A percentile compares a stretch with the other conserved stretches of the same genome.
phyloP scores from a whole-genome alignment of 2,329 filamentous ascomycete genomes.

The Aureobasidium sp. region DNA sequence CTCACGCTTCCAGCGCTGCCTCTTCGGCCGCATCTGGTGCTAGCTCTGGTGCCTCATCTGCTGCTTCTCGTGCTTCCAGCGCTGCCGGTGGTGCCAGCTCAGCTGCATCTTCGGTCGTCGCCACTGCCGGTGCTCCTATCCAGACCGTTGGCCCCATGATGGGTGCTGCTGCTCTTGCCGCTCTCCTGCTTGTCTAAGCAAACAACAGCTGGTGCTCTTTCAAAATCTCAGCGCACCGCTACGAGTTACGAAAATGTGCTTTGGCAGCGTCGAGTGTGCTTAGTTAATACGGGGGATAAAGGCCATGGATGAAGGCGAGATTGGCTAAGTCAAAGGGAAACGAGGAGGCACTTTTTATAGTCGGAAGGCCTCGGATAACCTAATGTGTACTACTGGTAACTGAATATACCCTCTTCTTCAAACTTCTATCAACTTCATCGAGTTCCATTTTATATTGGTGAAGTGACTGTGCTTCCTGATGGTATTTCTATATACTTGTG shows the following conservation, averaged over 20 bases:
- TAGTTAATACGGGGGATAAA: background rate
- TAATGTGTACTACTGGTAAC: constrained; percentile 11
- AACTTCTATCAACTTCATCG: background rate
- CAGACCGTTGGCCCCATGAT: constrained; percentile 27
- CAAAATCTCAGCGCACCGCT: background rate
- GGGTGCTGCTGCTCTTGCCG: constrained; percentile 32
- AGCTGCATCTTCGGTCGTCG: constrained; percentile 12
- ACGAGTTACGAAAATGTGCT: constrained; percentile 5
- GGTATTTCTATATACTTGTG: too few relatives aligned
- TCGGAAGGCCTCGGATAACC: background rate
- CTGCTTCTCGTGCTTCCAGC: constrained; percentile 9
- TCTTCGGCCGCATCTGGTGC: too few relatives aligned
- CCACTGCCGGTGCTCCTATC: constrained; percentile 19
- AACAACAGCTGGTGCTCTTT: background rate
- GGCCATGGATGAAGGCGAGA: background rate
- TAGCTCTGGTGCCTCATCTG: too few relatives aligned
- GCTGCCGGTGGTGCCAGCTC: constrained; percentile 7
- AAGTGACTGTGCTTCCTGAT: too few relatives aligned
- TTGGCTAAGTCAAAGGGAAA: background rate
- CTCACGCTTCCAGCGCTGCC: too few relatives aligned
- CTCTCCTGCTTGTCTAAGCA: constrained; percentile 27
- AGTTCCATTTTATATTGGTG: too few relatives aligned
- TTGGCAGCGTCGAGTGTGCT: background rate
- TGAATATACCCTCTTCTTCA: constrained; percentile 4
- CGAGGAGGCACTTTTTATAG: background rate